Base-by-base conservation (phyloP, 2,329 filamentous ascomycete species). In the Malbranchea zuffiana region DNA sequence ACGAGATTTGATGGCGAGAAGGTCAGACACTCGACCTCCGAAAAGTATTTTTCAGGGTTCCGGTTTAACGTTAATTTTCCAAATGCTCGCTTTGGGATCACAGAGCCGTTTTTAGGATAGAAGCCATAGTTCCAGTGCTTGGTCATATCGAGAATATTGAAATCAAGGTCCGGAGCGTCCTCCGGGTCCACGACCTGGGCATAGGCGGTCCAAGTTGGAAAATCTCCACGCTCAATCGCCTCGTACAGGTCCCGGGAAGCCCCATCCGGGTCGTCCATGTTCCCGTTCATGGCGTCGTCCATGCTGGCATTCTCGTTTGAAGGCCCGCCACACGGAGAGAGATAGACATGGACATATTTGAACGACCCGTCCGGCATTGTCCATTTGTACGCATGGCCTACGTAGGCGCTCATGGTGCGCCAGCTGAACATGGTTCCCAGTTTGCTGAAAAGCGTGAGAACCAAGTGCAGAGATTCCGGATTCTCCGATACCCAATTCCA, bases 1-100 rank as follows among this genome's bases (percentile, higher is more conserved):
- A 80, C 72, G 51, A 82, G 60, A 43, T 71, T 75, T 0, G 71
- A 71, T 0, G 78, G 78, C 0, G 72, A 75, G 49, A 82, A 82
- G 1, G 74, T 72, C 0, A 72, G 69, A 56, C 81, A 76, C 54
- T 82, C 78, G 30, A 80, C 71, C 47, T 82, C 76, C 25, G 68
- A 60, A 46, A 78, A 78, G 56, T 78, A 80, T 52, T 81, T 79
- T 31, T 35, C 25, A 13, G 63, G 60, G 42, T 74, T 74, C 34
- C 57, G 56, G 46, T 72, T 68, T 7, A 76, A 52, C 0, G 62
- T 67, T 45, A 76, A 53, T 29, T 61, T 60, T 11, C 72, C 72
- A 23, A 75, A 58, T 6, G 57, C 55, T 2, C 59, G 53, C 31
- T 72, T 47, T 0, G 71, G 69, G 42, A 64, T 71, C 16, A 71